A percentile compares a stretch with the other conserved stretches of the same genome.
Conservation (phyloP, 306 rosid species). For the Fagus crenata region DNA sequence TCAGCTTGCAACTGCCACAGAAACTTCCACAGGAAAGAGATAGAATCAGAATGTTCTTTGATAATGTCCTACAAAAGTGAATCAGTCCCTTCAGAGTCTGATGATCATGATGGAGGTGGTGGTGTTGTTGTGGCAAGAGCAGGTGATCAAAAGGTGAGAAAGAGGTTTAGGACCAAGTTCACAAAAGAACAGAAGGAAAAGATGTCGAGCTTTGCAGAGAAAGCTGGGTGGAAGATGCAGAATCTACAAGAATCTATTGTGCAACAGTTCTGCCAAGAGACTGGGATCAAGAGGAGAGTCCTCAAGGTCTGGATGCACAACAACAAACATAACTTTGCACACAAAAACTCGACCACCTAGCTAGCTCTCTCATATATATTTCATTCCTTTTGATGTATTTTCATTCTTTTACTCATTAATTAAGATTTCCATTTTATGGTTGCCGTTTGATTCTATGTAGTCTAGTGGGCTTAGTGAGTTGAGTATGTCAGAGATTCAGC, state of each 20-base stretch:
- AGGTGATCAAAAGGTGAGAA: conserved; percentile 32
- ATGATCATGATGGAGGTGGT: conserved; percentile 24
- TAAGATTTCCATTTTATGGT: neutral
- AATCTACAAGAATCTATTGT: conserved; percentile 48
- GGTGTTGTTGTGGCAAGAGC: conserved; percentile 21
- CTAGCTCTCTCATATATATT: neutral
- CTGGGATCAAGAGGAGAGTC: conserved; percentile 56
- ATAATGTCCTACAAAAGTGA: conserved; percentile 42
- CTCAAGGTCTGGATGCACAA: conserved; percentile 76
- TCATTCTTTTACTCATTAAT: neutral
- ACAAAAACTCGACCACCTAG: conserved; percentile 26
- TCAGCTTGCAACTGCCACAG: conserved; percentile 60
- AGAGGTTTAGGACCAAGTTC: conserved; percentile 65
- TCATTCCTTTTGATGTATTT: neutral
- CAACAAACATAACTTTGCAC: conserved; percentile 52
- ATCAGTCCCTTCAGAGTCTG: conserved; percentile 40
- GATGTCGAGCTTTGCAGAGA: conserved; percentile 54
- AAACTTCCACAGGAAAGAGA: conserved; percentile 59
- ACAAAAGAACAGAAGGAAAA: conserved; percentile 63
- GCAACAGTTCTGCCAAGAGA: conserved; percentile 50
- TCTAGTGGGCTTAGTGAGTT: neutral
- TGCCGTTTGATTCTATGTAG: neutral
- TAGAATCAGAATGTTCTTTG: conserved; percentile 4
- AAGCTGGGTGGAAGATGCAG: conserved; percentile 58
- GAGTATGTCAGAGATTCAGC: neutral